Evolutionary conservation across 768 basidiomycete genomes (phyloP), one percentile per base, ranked within the genome.

Genomic region (Trametes coccinea): DNA sequence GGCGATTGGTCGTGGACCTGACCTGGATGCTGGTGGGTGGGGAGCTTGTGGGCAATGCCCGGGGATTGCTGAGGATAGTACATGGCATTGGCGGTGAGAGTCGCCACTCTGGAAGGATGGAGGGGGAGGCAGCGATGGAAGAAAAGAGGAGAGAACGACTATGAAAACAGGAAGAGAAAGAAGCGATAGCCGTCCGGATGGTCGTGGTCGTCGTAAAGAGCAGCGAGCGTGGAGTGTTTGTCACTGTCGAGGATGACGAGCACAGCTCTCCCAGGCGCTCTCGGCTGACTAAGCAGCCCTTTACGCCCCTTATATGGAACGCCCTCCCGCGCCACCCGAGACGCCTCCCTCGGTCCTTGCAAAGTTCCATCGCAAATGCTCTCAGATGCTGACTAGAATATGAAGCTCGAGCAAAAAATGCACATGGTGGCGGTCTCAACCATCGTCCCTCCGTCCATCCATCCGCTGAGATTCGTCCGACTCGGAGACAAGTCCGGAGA

Each of bases 1-100:
- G 87, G 82, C 27, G 82, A 81, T 77, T 87, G 88, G 77, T 91
- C 89, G 73, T 72, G 71, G 13, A 72, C 62, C 43, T 69, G 68
- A 11, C 60, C 65, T 7, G 69, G 69, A 59, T 69, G 68, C 44
- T 89, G 87, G 71, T 88, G 88, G 62, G 79, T 83, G 67, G 88
- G 77, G 67, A 90, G 81, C 72, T 91, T 91, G 79, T 89, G 89
- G 65, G 82, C 78, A 71, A 92, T 86, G 71, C 85, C 88, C 71
- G 90, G 90, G 66, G 90, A 91, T 75, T 90, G 89, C 72, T 90
- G 89, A 70, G 89, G 81, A 76, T 89, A 92, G 79, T 90, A 92
- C 89, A 92, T 92, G 63, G 80, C 81, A 81, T 81, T 74, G 65
- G 66, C 68, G 64, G 64, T 50, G 59, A 64, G 66, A 50, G 62